Percentiles rank a stretch among this genome's conserved stretches.
Conservation (phyloP, 1,284 basidiomycete species). For the Trichosporon sp. region DNA sequence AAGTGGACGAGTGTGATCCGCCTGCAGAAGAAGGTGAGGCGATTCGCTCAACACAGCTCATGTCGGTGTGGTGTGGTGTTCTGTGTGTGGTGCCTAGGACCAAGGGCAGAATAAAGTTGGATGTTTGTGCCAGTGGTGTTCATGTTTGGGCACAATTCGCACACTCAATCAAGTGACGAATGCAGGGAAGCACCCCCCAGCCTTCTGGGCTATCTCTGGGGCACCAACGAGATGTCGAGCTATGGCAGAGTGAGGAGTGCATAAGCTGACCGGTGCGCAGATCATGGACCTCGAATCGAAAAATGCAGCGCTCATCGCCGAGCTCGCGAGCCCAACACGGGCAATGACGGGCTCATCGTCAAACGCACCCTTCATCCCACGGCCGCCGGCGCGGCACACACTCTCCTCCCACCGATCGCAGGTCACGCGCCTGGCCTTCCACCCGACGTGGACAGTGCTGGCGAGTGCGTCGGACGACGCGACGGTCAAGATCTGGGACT, state of each 20-base stretch:
- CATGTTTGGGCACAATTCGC: not conserved
- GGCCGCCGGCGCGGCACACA: conserved; percentile 69
- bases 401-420: conserved; percentile 73
- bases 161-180: not conserved
- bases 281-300: conserved; percentile 83
- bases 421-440: conserved; percentile 74
- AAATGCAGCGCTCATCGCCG: conserved; percentile 68
- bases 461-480: conserved; percentile 82
- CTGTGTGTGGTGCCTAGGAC: not conserved
- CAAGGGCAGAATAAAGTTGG: not conserved
- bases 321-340: conserved; percentile 54
- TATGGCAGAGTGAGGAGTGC: too few species aligned
- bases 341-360: conserved; percentile 53
- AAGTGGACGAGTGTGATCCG: conserved; percentile 92
- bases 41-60: not conserved
- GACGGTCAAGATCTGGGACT: conserved; percentile 89
- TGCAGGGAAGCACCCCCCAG: not conserved
- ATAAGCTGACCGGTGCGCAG: conserved; percentile 49
- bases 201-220: too few species aligned
- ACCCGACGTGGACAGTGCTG: conserved; percentile 75
- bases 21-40: conserved; percentile 83
- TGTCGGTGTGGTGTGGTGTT: not conserved
- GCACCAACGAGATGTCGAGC: too few species aligned
- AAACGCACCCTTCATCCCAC: conserved; percentile 68
- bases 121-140: too few species aligned